phyloP scores from a whole-genome alignment of 2,329 filamentous ascomycete species.

The Phoma sp. region DNA sequence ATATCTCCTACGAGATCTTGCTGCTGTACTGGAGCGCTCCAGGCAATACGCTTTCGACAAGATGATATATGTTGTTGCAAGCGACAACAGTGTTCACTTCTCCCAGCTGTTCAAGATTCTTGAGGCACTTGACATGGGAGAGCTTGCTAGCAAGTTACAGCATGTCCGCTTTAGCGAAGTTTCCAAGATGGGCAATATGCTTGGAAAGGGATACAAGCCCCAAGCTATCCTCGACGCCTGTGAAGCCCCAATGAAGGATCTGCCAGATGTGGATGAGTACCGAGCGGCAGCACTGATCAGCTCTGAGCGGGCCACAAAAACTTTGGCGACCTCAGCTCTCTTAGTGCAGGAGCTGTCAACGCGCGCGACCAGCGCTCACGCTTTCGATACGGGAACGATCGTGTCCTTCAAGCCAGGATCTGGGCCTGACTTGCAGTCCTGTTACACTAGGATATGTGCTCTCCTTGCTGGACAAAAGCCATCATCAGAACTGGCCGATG shows the following conservation, averaged over 20 bases:
- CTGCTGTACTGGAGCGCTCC: conserved; percentile 71
- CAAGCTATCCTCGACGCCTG: conserved; percentile 68
- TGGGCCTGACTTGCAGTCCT: conserved; percentile 41
- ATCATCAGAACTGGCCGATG: conserved; percentile 22
- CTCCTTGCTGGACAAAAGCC: conserved; percentile 22
- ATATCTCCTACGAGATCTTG: conserved; percentile 80
- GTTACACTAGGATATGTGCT: conserved; percentile 30
- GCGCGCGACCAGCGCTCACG: conserved; percentile 28
- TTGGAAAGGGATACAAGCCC: conserved; percentile 69
- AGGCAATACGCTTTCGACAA: conserved; percentile 71
- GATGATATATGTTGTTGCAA: conserved; percentile 80
- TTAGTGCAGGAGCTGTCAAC: conserved; percentile 38
- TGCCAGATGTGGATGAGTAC: conserved; percentile 25
- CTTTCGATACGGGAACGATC: conserved; percentile 33
- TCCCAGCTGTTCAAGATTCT: conserved; percentile 79
- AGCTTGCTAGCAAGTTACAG: conserved; percentile 70
- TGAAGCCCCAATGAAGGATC: conserved; percentile 24
- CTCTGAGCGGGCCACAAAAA: conserved; percentile 17
- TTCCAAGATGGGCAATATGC: conserved; percentile 46
- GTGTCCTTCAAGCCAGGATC: conserved; percentile 38
- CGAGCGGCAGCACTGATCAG: conserved; percentile 27
- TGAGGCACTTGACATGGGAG: conserved; percentile 71
- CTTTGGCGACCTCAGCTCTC: conserved; percentile 30
- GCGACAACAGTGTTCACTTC: conserved; percentile 74
- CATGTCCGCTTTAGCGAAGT: conserved; percentile 80